These are phyloP conservation scores for Saturnispora dispora DNA, from an alignment of 805 yeast genomes.

Conservation along the genomic window DNA sequence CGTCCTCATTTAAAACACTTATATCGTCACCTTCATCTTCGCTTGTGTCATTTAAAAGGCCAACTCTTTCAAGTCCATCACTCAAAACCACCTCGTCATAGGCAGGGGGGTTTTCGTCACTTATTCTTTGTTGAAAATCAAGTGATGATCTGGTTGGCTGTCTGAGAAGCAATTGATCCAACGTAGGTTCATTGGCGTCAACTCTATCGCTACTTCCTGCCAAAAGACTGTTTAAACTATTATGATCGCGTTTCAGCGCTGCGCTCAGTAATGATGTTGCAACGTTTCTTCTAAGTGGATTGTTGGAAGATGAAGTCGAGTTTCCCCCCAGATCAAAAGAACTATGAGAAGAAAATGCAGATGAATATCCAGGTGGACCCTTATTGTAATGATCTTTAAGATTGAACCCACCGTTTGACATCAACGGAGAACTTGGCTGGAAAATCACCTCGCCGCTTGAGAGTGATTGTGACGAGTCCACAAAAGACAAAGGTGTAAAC, in stretches of 20 bases:
- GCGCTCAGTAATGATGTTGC: constrained; percentile 2
- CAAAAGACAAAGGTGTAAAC: constrained; percentile 5
- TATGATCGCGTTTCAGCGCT: neutral
- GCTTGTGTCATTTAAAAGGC: constrained; percentile 19
- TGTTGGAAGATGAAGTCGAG: neutral
- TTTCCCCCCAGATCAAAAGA: neutral
- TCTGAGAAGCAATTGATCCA: constrained; percentile 8
- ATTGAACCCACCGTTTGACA: constrained; percentile 12
- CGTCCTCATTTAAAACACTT: neutral
- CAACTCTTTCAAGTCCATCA: constrained; percentile 19
- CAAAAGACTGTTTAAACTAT: constrained; percentile 3
- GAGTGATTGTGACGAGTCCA: constrained; percentile 4
- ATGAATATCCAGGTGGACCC: constrained; percentile 3
- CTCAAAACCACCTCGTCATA: constrained; percentile 19
- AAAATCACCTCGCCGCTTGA: constrained; percentile 34
- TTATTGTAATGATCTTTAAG: neutral
- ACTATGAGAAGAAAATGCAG: neutral
- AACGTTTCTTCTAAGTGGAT: neutral
- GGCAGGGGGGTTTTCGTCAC: constrained; percentile 19
- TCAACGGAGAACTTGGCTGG: constrained; percentile 38
- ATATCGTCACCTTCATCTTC: constrained; percentile 4
- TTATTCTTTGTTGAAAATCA: constrained; percentile 11
- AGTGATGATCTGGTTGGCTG: constrained; percentile 21
- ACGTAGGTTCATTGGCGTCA: neutral
- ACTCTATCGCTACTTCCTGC: neutral